phyloP scores from a whole-genome alignment of 2,329 filamentous ascomycete genomes.

The Hirsutella minnesotensis region DNA sequence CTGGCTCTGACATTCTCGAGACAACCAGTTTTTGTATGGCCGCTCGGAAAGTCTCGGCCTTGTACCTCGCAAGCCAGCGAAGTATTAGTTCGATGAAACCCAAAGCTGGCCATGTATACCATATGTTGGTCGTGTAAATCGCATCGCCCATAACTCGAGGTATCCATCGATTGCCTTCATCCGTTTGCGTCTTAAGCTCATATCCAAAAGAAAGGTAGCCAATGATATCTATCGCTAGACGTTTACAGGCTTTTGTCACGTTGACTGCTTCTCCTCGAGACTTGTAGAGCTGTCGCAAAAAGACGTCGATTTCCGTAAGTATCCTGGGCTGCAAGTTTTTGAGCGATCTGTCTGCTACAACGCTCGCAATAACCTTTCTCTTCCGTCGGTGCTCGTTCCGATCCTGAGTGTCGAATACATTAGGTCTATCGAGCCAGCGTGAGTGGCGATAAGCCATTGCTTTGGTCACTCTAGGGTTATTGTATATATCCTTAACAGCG shows the following conservation, averaged over 20 bases:
- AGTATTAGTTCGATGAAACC: not conserved
- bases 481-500: not conserved
- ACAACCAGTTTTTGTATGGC: not conserved
- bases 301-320: not conserved
- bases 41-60: not conserved
- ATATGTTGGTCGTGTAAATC: slow-evolving; percentile 1
- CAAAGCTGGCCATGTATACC: slow-evolving; percentile 1
- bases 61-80: not conserved
- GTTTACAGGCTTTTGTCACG: not conserved
- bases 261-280: not conserved
- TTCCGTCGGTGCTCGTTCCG: not conserved
- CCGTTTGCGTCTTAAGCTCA: not conserved
- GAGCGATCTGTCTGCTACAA: not conserved
- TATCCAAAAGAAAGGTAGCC: not conserved
- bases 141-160: not conserved
- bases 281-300: not conserved
- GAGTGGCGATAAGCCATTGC: not conserved
- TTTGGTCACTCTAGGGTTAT: slow-evolving; percentile 1
- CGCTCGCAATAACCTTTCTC: not conserved
- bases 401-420: not conserved
- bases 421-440: not conserved
- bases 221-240: not conserved
- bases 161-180: not conserved
- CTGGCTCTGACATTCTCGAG: not conserved
- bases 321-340: not conserved